A percentile compares a stretch with the other conserved stretches of the same genome.
Conservation (phyloP, 1,284 basidiomycete genomes). For the Filobasidium uniguttulatum region DNA sequence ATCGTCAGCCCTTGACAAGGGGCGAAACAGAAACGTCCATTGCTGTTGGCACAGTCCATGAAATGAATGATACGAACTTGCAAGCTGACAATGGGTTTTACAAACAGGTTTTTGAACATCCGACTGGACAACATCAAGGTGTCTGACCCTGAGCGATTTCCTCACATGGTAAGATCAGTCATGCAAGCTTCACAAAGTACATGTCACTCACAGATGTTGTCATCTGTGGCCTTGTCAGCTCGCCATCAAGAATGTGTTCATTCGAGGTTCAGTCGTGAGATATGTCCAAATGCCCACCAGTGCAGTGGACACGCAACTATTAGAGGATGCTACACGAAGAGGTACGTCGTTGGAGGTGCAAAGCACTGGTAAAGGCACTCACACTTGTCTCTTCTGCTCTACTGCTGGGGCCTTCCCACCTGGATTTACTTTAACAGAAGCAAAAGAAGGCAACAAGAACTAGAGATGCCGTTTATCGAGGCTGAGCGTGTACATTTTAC, state of each 20-base stretch:
- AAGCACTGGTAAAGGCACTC: too few relatives aligned
- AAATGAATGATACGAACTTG: too few relatives aligned
- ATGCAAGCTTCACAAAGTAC: background rate
- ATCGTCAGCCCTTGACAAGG: too few relatives aligned
- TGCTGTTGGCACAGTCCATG: too few relatives aligned
- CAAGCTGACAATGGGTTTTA: too few relatives aligned
- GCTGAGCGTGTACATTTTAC: too few relatives aligned
- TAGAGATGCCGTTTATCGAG: too few relatives aligned
- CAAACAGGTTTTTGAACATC: conserved; percentile 82
- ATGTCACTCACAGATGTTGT: background rate
- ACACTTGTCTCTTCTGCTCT: too few relatives aligned
- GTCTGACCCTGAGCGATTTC: conserved; percentile 80
- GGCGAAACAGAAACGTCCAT: too few relatives aligned
- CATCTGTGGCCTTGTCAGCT: conserved; percentile 48
- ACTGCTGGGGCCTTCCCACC: too few relatives aligned
- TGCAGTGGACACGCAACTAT: conserved; percentile 84
- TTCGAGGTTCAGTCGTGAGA: conserved; percentile 92
- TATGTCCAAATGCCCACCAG: conserved; percentile 89
- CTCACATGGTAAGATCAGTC: conserved; percentile 66
- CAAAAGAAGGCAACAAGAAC: too few relatives aligned
- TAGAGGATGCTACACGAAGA: conserved; percentile 95
- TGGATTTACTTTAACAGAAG: too few relatives aligned
- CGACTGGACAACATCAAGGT: conserved; percentile 88
- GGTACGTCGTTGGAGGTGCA: conserved; percentile 54
- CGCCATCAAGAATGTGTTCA: conserved; percentile 98